Base-by-base conservation (phyloP, 2,329 filamentous ascomycete genomes). In the Pseudogymnoascus sp. region DNA sequence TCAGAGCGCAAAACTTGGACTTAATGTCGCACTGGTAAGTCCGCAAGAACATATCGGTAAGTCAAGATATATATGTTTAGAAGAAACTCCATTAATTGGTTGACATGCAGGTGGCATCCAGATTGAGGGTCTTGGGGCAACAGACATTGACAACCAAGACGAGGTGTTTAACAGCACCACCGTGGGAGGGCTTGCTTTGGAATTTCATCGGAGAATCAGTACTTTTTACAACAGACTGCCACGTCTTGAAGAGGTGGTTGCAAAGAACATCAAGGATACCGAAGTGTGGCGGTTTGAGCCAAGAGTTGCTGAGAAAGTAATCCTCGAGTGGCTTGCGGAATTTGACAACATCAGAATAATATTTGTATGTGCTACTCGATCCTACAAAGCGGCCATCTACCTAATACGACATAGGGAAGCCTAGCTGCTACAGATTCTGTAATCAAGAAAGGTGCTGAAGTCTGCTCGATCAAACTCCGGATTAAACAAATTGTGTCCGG, bases 91-190 rank as follows among this genome's bases (percentile, higher is more conserved):
- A 40, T 40, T 40, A 4, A 40, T 7, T 40, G 16, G n/a, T 18
- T 40, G 16, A 18, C 11, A 28, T 33, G 8, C 60, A 45, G 40
- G 67, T 49, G 43, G 69, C 16, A 59, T 69, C 45, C 63, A 65
- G 58, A 63, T 68, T 23, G 66, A 70, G 31, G 65, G 68, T 21
- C 64, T 69, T 25, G 68, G 68, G 8, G 67, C 66, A 14, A 67
- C 66, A 4, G 67, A 69, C 40, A 67, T 69, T 55, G 65, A 65
- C 52, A 69, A 66, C 28, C 66, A 65, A 59, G 62, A 52, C 43
- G 66, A 66, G 35, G 61, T 66, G 49, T 62, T 63, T 14, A 66
- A 66, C 59, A 65, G 63, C 60, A 61, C 65, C 6, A 65, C 65
- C n/a, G 52, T 55, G 9, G 64, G 60, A 11, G 65, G 65, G 0